These are phyloP conservation scores for Phaeosphaeriaceae sp. DNA, from an alignment of 2,329 filamentous ascomycete genomes.

Conservation along the genomic window DNA sequence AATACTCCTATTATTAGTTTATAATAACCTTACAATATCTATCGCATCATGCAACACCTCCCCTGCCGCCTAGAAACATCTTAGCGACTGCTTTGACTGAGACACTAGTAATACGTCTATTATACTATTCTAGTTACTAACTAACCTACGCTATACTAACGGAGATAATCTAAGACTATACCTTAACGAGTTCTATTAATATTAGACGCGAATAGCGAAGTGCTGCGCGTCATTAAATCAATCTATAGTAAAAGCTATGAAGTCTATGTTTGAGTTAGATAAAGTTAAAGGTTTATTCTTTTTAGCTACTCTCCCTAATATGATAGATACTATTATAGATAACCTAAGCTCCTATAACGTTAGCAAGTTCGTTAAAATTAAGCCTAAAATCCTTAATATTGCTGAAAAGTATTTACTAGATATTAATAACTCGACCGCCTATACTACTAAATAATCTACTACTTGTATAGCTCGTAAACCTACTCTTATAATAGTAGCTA, in stretches of 20 bases:
- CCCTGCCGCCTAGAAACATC: not conserved
- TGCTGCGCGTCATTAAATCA: constrained; percentile 1
- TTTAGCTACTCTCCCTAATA: constrained; percentile 13
- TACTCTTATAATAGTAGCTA: not conserved
- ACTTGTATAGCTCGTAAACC: not conserved
- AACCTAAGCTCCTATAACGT: constrained; percentile 5
- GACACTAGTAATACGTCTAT: constrained; percentile 8
- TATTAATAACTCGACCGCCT: constrained; percentile 4
- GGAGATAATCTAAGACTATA: constrained; percentile 2
- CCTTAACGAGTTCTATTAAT: constrained; percentile 9
- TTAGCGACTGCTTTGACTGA: constrained; percentile 1
- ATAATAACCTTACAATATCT: constrained; percentile 5
- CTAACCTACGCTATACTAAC: constrained; percentile 2
- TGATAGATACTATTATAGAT: constrained; percentile 12
- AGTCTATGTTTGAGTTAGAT: constrained; percentile 10
- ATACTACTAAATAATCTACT: constrained; percentile 1
- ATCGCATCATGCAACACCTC: constrained; percentile 2
- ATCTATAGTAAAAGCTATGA: constrained; percentile 8
- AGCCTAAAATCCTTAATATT: constrained; percentile 14
- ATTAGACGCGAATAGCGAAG: not conserved
- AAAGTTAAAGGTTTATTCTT: constrained; percentile 18
- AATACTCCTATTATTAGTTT: not conserved
- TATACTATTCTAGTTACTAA: not conserved
- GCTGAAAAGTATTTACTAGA: constrained; percentile 8
- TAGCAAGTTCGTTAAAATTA: constrained; percentile 3